Evolutionary conservation across 2,329 filamentous ascomycete species (phyloP).

Genomic region (Penicillium italicum): DNA sequence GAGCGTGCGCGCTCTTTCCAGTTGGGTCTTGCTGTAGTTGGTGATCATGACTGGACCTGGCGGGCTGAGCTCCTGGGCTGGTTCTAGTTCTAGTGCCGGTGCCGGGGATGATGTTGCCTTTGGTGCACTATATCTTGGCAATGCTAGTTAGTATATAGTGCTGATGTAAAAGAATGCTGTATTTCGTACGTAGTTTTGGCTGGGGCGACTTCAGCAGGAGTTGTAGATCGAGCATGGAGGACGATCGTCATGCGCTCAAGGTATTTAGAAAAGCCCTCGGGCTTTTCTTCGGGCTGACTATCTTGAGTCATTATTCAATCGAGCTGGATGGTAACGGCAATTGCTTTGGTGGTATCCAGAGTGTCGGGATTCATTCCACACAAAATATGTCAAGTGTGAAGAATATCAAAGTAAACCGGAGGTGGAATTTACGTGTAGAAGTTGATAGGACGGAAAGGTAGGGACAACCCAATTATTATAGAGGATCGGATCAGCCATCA

Average conservation of each 20-base stretch:
- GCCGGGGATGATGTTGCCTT: not conserved
- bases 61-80: conserved; percentile 6
- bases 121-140: not conserved
- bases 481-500: not conserved
- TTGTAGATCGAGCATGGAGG: conserved; percentile 30
- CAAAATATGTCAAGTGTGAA: not conserved
- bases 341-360: conserved; percentile 11
- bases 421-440: not conserved
- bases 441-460: conserved; percentile 3
- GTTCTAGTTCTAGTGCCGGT: not conserved
- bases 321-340: conserved; percentile 14
- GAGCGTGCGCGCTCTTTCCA: conserved; percentile 43
- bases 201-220: conserved; percentile 13
- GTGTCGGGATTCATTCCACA: conserved; percentile 15
- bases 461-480: not conserved
- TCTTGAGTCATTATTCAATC: conserved; percentile 27
- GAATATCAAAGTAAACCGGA: not conserved
- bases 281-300: conserved; percentile 20
- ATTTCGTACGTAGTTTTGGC: conserved; percentile 20
- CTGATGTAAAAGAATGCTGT: not conserved
- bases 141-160: not conserved
- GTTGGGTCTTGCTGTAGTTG: conserved; percentile 39
- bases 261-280: conserved; percentile 39
- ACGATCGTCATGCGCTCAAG: conserved; percentile 41
- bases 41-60: conserved; percentile 21